Evolutionary conservation across 2,329 filamentous ascomycete genomes (phyloP), one percentile per base, ranked within the genome.

Genomic region (Mollisiaceae sp.): DNA sequence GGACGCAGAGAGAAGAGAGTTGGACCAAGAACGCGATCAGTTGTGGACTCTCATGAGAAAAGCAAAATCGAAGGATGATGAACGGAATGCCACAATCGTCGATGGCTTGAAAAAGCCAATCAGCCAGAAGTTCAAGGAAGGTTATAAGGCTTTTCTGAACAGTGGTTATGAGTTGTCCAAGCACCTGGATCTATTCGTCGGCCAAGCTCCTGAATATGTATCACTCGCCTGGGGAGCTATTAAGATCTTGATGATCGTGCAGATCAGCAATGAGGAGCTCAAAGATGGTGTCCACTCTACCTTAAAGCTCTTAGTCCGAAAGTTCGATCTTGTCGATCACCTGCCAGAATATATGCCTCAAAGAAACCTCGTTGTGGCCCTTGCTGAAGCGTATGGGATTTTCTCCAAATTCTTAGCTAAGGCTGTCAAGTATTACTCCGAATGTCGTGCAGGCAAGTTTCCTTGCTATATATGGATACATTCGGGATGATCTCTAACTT

Each of bases 121-220:
- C 12, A 43, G 41, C 41, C 41, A 43, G n/a, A 43, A 43, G 14
- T 43, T 43, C 41, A 43, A 18, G 14, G 41, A 43, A 6, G 41
- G 41, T 18, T 43, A 43, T 18, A 43, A 18, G 2, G 15, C 41
- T 43, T 43, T 43, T 15, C 41, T 43, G 14, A 43, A 43, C 6
- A 43, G 41, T 18, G 41, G 41, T 6, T n/a, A 18, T n/a, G 41
- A 43, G 41, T 18, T 43, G n/a, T 43, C 41, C 6, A 18, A 43
- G 15, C 41, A 43, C 50, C 50, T 54, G 50, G 50, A 54, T 54
- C 22, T 54, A 5, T 27, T 54, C 14, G 50, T 54, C 50, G 50
- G 50, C 20, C 50, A 54, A 24, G 50, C 50, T 1, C 50, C 50
- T 24, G 50, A 54, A 20, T 54, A 54, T 24, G 50, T 54, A 27